These are phyloP conservation scores for Dichomitus squalens DNA, from an alignment of 1,284 basidiomycete species.

Conservation along the genomic window DNA sequence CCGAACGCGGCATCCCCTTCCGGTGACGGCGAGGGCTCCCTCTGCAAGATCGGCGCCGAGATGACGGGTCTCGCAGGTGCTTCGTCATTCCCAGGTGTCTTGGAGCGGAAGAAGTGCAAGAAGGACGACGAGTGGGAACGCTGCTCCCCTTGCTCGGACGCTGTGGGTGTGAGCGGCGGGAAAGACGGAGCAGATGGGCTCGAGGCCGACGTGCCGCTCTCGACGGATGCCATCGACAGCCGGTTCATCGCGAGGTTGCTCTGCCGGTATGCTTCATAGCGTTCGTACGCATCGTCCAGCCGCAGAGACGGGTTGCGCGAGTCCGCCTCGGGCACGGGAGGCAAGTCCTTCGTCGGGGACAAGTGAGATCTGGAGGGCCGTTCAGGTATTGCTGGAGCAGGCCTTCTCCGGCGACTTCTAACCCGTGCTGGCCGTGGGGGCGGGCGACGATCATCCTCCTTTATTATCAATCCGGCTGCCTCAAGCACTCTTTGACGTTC, in stretches of 20 bases:
- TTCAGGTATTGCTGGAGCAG: slow-evolving; percentile 52
- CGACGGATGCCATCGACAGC: slow-evolving; percentile 60
- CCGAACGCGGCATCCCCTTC: slow-evolving; percentile 53
- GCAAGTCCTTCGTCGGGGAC: slow-evolving; percentile 51
- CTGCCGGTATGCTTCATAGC: slow-evolving; percentile 81
- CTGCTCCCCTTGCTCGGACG: slow-evolving; percentile 37
- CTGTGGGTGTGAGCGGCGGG: slow-evolving; percentile 24
- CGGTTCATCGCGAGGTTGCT: slow-evolving; percentile 49
- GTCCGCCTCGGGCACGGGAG: slow-evolving; percentile 43
- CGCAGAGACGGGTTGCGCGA: slow-evolving; percentile 33
- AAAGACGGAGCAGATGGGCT: slow-evolving; percentile 33
- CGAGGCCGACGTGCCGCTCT: slow-evolving; percentile 36
- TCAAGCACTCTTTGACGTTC: slow-evolving; percentile 84
- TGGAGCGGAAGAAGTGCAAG: slow-evolving; percentile 60
- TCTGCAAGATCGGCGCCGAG: slow-evolving; percentile 55
- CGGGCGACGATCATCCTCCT: slow-evolving; percentile 46
- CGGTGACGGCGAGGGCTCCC: slow-evolving; percentile 23
- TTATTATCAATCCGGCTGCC: slow-evolving; percentile 85
- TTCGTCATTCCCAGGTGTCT: slow-evolving; percentile 43
- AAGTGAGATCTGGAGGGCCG: slow-evolving; percentile 9
- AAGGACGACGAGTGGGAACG: slow-evolving; percentile 42
- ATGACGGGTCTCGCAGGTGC: slow-evolving; percentile 45
- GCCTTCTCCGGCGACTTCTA: slow-evolving; percentile 43
- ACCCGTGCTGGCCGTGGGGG: slow-evolving; percentile 33
- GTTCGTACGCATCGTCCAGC: slow-evolving; percentile 88